Base-by-base conservation (phyloP, 2,329 filamentous ascomycete genomes). In the Venturia effusa region DNA sequence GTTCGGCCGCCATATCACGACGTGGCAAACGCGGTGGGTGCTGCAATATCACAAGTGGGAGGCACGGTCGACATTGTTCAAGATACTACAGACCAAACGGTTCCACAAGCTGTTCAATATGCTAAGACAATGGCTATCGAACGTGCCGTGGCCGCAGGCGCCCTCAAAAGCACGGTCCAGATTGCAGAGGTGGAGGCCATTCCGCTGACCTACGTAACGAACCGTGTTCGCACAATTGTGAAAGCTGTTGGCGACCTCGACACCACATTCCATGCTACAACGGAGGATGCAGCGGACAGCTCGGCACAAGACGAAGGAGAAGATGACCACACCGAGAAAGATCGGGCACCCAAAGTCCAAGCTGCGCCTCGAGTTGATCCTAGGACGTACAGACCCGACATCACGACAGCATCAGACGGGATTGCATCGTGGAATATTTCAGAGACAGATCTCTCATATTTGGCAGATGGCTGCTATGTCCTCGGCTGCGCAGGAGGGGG, bases 21-120 rank as follows among this genome's bases (percentile, higher is more conserved):
- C 3, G 83, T 87, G 1, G 85, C 85, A 10, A 88, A 88, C 68
- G 85, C 85, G 0, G 84, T 88, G 11, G 85, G 85, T 30, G 66
- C 66, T 19, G 66, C 66, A n/a, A 64, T 66, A 6, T 61, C 61
- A 27, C 65, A 64, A 30, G 64, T 66, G 17, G 61, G 66, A 19
- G 64, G 66, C 3, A 66, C 69, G 8, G 74, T 73, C 62, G 72
- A 74, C 34, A 40, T 74, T 11, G 61, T 78, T 2, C 71, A 69
- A 7, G 72, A 76, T 0, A 82, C 79, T 0, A 79, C 78, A 63
- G 71, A 66, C 27, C 64, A 67, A 41, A 62, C 64, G 22, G 64
- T 66, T 34, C 37, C 59, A 34, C 45, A 66, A 39, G 66, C 66
- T 34, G 59, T 64, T 32, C 59, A 64, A 37, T 15, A 51, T 15